A percentile compares a stretch with the other conserved stretches of the same genome.
These are phyloP conservation scores for Artemisia annua DNA, from an alignment of 129 eudicot species.

Conservation along the genomic window DNA sequence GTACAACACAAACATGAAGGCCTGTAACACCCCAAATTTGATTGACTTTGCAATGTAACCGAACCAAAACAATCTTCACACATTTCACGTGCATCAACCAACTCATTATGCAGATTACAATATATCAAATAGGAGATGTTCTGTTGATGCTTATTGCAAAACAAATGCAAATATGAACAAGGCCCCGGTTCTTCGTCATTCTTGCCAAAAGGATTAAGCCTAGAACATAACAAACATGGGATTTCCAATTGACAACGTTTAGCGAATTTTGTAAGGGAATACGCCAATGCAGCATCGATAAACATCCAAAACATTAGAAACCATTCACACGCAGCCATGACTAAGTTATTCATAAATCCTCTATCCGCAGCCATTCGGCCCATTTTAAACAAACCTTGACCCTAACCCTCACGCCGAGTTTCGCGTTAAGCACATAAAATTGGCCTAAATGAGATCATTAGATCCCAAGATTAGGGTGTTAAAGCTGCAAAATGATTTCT, in stretches of 20 bases:
- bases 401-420: constrained; percentile 22
- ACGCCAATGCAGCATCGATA: constrained; percentile 60
- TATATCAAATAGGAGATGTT: constrained; percentile 62
- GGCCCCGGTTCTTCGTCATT: constrained; percentile 48
- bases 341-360: constrained; percentile 45
- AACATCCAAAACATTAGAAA: constrained; percentile 76
- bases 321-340: constrained; percentile 80
- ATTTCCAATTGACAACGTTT: constrained; percentile 51
- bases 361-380: constrained; percentile 47
- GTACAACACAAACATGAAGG: constrained; percentile 68
- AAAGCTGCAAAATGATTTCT: constrained; percentile 18
- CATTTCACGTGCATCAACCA: constrained; percentile 57
- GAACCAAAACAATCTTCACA: constrained; percentile 76
- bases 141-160: constrained; percentile 57
- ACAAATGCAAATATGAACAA: constrained; percentile 41
- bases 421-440: constrained; percentile 31
- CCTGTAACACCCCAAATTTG: constrained; percentile 45
- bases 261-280: constrained; percentile 67
- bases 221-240: constrained; percentile 79
- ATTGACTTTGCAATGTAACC: constrained; percentile 36
- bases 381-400: constrained; percentile 6
- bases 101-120: constrained; percentile 62
- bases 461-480: constrained; percentile 29
- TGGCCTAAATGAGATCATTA: constrained; percentile 27
- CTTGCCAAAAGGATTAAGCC: constrained; percentile 55